Evolutionary conservation across 192 early-diverging fungal genomes (phyloP), one percentile per base, ranked within the genome.

Genomic region (Dissophora ornata): DNA sequence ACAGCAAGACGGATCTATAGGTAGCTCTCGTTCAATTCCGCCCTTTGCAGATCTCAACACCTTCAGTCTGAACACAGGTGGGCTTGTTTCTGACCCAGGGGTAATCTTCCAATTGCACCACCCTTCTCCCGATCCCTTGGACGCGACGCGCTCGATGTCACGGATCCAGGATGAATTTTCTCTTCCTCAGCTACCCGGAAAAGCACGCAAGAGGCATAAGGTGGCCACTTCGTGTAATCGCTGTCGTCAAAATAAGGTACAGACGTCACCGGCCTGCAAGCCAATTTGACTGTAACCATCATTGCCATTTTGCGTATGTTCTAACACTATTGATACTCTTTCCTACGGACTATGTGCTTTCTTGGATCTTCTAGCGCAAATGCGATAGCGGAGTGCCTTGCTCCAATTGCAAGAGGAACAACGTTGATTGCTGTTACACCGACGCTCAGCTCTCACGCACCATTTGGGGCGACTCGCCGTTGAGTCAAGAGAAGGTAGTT

Each of bases 171-270:
- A 34, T 1, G 32, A 47, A 22, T 49, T 36, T 61, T 1, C 58
- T 24, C 28, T 29, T 24, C 58, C 46, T 8, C 21, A 32, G 21
- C 21, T 42, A 1, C 26, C 46, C 4, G 32, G 28, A 12, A 61
- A 61, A 25, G 29, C 58, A 30, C 68, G 59, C 22, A 71, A 71
- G 36, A 61, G 68, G 45, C 68, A 71, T 26, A 71, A 71, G 28
- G 57, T 71, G 3, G 68, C 68, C 1, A 71, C 68, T 1, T 71
- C 68, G 1, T 71, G 68, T 26, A 71, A 71, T 28, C 58, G 68
- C 11, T 71, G 68, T n/a, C 68, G 68, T 18, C 41, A 61, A 24
- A 71, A 71, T 24, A 71, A 71, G 59, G 59, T 62, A 69, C 24
- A 18, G 12, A 22, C 3, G 12, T 10, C 4, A 19, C 19, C 32